These are phyloP conservation scores for Aureobasidium sp. DNA, from an alignment of 2,329 filamentous ascomycete genomes.

Conservation along the genomic window DNA sequence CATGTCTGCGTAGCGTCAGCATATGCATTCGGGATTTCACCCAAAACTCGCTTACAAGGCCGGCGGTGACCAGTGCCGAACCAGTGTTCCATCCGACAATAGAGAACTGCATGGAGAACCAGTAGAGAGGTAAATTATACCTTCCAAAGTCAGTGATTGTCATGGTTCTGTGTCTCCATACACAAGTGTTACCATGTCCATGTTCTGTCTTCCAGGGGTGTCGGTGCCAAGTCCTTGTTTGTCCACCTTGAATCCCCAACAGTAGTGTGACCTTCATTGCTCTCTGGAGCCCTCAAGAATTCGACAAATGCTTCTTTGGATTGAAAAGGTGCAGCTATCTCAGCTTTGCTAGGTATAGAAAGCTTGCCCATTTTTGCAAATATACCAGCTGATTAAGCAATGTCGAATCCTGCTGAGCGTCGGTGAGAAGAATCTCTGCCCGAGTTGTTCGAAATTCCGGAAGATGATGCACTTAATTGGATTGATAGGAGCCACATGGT, in stretches of 20 bases:
- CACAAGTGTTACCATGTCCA: not conserved
- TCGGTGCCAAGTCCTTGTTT: not conserved
- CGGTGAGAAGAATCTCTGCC: not conserved
- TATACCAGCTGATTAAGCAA: not conserved
- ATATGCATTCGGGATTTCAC: not conserved
- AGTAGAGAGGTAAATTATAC: conserved; percentile 14
- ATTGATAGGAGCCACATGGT: not conserved
- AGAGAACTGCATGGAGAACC: conserved; percentile 16
- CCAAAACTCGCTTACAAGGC: conserved; percentile 8
- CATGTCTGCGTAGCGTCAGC: conserved; percentile 13
- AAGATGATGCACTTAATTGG: not conserved
- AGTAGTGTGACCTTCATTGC: conserved; percentile 15
- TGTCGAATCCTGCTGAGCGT: not conserved
- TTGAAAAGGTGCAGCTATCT: conserved; percentile 11
- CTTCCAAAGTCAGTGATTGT: not conserved
- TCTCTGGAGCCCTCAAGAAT: conserved; percentile 14
- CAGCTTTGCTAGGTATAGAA: conserved; percentile 8
- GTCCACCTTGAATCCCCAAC: not conserved
- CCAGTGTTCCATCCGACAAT: conserved; percentile 18
- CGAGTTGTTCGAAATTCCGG: not conserved
- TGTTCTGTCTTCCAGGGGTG: not conserved
- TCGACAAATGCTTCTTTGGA: conserved; percentile 13
- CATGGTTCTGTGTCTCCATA: not conserved
- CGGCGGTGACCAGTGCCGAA: conserved; percentile 14
- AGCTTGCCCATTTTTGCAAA: conserved; percentile 7